These are phyloP conservation scores for Lithohypha guttulata DNA, from an alignment of 2,329 filamentous ascomycete species.

Conservation along the genomic window DNA sequence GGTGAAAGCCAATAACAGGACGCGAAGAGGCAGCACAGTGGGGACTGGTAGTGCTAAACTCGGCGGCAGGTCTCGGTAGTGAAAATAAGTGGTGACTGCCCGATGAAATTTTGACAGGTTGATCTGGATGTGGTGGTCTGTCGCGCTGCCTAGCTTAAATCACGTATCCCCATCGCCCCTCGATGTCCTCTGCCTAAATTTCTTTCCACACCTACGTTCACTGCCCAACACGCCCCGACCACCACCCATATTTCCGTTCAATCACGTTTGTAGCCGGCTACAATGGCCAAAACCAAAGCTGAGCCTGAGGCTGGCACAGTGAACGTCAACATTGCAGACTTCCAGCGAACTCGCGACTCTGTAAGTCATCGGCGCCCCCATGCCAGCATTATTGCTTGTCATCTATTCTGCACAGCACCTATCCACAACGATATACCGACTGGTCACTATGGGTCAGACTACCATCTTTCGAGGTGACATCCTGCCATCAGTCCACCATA, in stretches of 20 bases:
- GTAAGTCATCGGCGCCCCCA: constrained; percentile 44
- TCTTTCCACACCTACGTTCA: constrained; percentile 1
- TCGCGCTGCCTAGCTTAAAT: constrained; percentile 6
- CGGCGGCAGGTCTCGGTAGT: neutral
- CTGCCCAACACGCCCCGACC: neutral
- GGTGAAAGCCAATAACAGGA: constrained; percentile 3
- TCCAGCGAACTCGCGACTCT: constrained; percentile 68
- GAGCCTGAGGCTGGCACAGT: constrained; percentile 24
- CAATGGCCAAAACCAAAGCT: constrained; percentile 21
- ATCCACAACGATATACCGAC: too few species aligned
- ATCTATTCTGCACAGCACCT: constrained; percentile 1
- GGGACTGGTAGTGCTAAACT: constrained; percentile 1
- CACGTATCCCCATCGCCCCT: constrained; percentile 4
- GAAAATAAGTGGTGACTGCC: neutral
- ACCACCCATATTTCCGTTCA: neutral
- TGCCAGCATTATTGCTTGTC: neutral
- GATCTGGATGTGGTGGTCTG: neutral
- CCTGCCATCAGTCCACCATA: too few species aligned
- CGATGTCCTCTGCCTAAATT: neutral
- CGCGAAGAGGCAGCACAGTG: neutral
- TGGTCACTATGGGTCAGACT: too few species aligned
- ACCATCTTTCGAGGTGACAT: too few species aligned
- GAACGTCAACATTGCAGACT: constrained; percentile 55
- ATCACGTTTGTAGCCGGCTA: neutral
- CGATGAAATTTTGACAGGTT: constrained; percentile 1